These are phyloP conservation scores for Henckelia pumila DNA, from an alignment of 257 asterid species.

Conservation along the genomic window DNA sequence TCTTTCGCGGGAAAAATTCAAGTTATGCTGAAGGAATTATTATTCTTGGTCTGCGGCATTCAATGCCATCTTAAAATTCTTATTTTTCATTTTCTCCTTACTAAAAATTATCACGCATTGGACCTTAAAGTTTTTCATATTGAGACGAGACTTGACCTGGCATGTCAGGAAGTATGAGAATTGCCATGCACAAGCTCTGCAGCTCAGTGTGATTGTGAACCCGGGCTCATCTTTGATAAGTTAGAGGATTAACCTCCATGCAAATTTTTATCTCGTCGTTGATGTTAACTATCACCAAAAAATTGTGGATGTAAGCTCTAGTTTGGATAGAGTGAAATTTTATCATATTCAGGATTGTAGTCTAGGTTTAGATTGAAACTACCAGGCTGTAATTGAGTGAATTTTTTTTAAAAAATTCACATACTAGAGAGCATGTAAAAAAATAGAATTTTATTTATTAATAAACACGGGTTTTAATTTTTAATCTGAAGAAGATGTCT, in stretches of 20 bases:
- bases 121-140: not conserved
- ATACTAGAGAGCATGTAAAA: constrained; percentile 1
- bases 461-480: not conserved
- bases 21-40: too few species aligned
- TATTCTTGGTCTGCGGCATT: not conserved
- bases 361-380: constrained; percentile 7
- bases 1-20: too few species aligned
- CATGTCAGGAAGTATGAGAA: not conserved
- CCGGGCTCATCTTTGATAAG: not conserved
- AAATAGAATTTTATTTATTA: not conserved
- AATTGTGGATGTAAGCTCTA: not conserved
- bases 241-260: too few species aligned
- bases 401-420: not conserved
- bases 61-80: not conserved
- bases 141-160: not conserved
- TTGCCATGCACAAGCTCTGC: not conserved
- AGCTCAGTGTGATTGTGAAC: not conserved
- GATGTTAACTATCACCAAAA: not conserved
- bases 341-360: not conserved
- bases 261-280: too few species aligned
- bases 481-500: not conserved
- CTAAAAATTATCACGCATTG: too few species aligned
- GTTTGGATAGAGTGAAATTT: not conserved
- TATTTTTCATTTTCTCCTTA: not conserved
- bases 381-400: not conserved